Conservation (phyloP, 768 basidiomycete genomes). For the Holtermannia corniformis region DNA sequence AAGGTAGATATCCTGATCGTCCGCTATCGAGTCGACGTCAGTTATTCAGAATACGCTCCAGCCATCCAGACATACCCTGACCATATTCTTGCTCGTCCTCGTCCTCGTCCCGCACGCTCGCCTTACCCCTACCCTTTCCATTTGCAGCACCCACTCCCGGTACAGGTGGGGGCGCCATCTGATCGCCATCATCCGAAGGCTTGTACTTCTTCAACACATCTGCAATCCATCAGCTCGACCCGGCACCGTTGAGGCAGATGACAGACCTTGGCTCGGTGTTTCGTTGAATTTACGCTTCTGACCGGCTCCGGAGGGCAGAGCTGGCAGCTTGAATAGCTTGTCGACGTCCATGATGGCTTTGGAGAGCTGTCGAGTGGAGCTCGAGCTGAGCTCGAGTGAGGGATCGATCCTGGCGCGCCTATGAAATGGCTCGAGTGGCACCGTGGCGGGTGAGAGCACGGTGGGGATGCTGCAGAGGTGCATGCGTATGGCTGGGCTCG, state of each 20-base stretch:
- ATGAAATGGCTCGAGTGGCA: no score
- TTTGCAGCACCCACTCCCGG: constrained; percentile 6
- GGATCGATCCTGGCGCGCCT: no score
- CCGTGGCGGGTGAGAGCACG: no score
- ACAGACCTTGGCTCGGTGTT: constrained; percentile 25
- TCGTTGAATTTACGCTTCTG: constrained; percentile 29
- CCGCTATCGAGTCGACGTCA: constrained; percentile 80
- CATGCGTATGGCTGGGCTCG: no score
- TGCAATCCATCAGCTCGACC: constrained; percentile 3
- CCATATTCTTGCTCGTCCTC: constrained; percentile 47
- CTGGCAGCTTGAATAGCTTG: constrained; percentile 38
- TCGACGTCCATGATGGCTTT: constrained; percentile 26
- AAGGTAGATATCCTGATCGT: constrained; percentile 50
- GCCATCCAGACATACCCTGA: constrained; percentile 33
- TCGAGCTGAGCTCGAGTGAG: no score
- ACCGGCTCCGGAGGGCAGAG: constrained; percentile 21
- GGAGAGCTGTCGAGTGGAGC: no score
- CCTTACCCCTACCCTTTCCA: constrained; percentile 18
- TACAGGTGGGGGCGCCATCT: neutral
- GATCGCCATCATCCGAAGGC: constrained; percentile 7
- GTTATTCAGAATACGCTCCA: constrained; percentile 60
- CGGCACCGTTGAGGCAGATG: neutral
- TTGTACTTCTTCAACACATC: constrained; percentile 30
- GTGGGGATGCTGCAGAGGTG: no score
- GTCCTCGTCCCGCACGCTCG: constrained; percentile 52